phyloP scores from a whole-genome alignment of 1,139 yeast species.

The Williopsis jadinii region DNA sequence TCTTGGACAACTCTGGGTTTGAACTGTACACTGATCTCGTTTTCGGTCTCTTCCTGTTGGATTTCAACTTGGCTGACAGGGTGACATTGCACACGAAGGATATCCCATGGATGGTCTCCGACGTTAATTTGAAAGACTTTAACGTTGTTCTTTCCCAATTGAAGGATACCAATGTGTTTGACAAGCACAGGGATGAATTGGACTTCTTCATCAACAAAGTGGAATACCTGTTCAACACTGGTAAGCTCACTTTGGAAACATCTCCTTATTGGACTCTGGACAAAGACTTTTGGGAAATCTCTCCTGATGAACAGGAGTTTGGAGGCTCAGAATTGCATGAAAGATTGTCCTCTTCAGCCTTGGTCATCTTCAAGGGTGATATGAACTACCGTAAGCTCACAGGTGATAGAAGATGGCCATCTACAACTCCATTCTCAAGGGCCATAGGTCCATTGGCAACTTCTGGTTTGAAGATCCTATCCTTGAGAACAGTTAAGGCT shows the following conservation, averaged over 20 bases:
- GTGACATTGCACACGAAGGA: slow-evolving; percentile 83
- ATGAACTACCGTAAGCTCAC: slow-evolving; percentile 90
- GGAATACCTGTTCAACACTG: slow-evolving; percentile 39
- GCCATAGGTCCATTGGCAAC: slow-evolving; percentile 67
- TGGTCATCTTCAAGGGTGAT: slow-evolving; percentile 90
- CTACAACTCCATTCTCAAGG: slow-evolving; percentile 61
- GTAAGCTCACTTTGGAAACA: slow-evolving; percentile 50
- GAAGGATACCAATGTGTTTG: slow-evolving; percentile 44
- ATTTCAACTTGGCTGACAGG: slow-evolving; percentile 51
- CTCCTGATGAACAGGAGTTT: slow-evolving; percentile 42
- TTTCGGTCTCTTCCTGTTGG: slow-evolving; percentile 67
- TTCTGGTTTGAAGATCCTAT: slow-evolving; percentile 53
- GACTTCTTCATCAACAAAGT: slow-evolving; percentile 44
- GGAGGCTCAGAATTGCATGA: slow-evolving; percentile 52
- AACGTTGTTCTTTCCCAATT: slow-evolving; percentile 53
- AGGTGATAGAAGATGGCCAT: slow-evolving; percentile 85
- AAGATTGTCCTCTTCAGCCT: slow-evolving; percentile 37
- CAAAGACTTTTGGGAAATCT: slow-evolving; percentile 63
- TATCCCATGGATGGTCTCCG: slow-evolving; percentile 97
- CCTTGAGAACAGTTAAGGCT: slow-evolving; percentile 91
- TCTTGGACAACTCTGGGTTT: slow-evolving; percentile 92
- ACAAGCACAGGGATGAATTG: slow-evolving; percentile 29
- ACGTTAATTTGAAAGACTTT: slow-evolving; percentile 81
- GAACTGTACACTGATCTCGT: slow-evolving; percentile 87
- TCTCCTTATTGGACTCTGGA: slow-evolving; percentile 84